Base-by-base conservation (phyloP, 352 stramenopile species). In the Globisporangium polare region DNA sequence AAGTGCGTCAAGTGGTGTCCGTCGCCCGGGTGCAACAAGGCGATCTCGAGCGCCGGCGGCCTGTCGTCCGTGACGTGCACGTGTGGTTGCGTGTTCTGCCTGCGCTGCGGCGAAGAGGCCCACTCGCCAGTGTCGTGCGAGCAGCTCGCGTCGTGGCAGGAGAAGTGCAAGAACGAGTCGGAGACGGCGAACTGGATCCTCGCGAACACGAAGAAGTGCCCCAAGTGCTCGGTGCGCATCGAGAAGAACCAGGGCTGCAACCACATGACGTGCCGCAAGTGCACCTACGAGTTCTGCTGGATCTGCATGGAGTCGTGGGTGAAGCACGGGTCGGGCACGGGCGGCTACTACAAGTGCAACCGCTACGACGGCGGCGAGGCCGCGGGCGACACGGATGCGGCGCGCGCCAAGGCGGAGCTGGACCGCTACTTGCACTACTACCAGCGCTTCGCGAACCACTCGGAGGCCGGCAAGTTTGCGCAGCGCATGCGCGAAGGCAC, bases 171-270 rank as follows among this genome's bases (percentile, higher is more conserved):
- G 33, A 99, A 99, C 59, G 97, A 99, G 74, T 98, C 86, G 9
- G 97, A 99, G 79, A 99, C 97, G 26, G 97, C 97, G 49, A 99
- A 99, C 75, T 99, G 97, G 97, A 99, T 99, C 53, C 70, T 99
- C 10, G 97, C 97, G 35, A 99, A 99, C 81, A 99, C 97, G 37
- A 99, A 99, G 81, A 97, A 97, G 59, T 99, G 98, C 77, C 98
- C 98, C 12, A 99, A 99, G 75, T 99, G 98, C 77, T 86, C 85
- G 22, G 97, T 96, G 63, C 91, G 97, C 54, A 99, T 99, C 72
- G 97, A 99, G 77, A 99, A 99, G 79, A 99, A 99, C 75, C 96
- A 99, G 66, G 98, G 98, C 24, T 99, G 97, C 80, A 99, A 99
- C 77, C 97, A 99, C 86, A 99, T 99, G 94, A 98, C 89, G 24